phyloP scores from a whole-genome alignment of 2,329 filamentous ascomycete genomes.

The Colletotrichum siamense region DNA sequence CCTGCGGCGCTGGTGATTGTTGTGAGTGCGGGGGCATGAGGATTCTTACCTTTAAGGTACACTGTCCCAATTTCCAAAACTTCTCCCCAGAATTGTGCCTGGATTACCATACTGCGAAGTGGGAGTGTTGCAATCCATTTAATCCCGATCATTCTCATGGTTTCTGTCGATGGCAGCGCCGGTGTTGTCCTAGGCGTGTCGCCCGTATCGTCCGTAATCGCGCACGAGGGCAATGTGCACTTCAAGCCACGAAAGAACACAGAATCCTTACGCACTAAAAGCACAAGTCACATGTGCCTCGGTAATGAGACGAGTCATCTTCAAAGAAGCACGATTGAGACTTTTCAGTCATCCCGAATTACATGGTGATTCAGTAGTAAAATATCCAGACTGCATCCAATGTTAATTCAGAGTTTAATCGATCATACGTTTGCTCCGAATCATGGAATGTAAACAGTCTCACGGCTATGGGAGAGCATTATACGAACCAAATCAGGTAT shows the following conservation, averaged over 20 bases:
- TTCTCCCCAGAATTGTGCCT: not conserved
- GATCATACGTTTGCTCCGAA: not conserved
- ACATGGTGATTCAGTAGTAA: not conserved
- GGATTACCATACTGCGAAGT: not conserved
- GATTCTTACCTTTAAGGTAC: not conserved
- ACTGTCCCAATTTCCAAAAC: not conserved
- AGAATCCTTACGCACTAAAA: not conserved
- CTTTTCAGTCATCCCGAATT: not conserved
- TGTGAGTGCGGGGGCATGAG: not conserved
- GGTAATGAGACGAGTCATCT: not conserved
- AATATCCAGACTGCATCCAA: not conserved
- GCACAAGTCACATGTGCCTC: not conserved
- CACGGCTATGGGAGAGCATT: slow-evolving; percentile 20
- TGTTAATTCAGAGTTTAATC: not conserved
- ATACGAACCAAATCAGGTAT: slow-evolving; percentile 35
- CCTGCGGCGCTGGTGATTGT: not conserved
- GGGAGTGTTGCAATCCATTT: not conserved
- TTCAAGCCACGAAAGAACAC: not conserved
- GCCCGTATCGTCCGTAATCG: not conserved
- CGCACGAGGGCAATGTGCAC: not conserved
- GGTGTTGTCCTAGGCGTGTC: not conserved
- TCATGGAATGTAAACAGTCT: not conserved
- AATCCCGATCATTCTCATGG: not conserved
- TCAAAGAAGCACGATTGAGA: not conserved
- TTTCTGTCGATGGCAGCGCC: not conserved